A percentile compares a stretch with the other conserved stretches of the same genome.
These are phyloP conservation scores for Pezicula neosporulosa DNA, from an alignment of 2,329 filamentous ascomycete species.

Conservation along the genomic window DNA sequence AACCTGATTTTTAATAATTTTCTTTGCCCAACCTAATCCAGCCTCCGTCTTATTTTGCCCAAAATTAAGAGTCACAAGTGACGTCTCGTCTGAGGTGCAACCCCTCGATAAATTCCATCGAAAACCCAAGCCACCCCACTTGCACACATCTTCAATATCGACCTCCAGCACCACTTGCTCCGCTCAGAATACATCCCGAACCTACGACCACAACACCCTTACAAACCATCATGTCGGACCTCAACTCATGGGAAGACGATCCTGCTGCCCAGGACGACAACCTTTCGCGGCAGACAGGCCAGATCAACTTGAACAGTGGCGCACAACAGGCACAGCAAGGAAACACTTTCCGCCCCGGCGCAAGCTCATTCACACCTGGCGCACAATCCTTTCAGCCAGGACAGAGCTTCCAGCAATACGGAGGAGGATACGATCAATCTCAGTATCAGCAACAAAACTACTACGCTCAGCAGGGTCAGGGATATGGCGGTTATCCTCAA, in stretches of 20 bases:
- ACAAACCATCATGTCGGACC: conserved; percentile 67
- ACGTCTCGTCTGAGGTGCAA: neutral
- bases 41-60: too few relatives aligned
- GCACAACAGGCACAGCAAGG: conserved; percentile 37
- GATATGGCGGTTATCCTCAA: conserved; percentile 52
- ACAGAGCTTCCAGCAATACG: conserved; percentile 59
- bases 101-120: conserved; percentile 18
- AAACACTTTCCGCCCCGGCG: conserved; percentile 61
- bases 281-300: conserved; percentile 73
- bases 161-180: neutral
- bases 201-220: neutral
- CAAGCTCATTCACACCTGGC: conserved; percentile 69
- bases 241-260: conserved; percentile 94
- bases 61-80: too few relatives aligned
- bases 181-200: neutral
- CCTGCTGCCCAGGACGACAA: conserved; percentile 71
- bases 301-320: conserved; percentile 67
- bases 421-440: conserved; percentile 49
- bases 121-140: neutral
- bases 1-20: too few relatives aligned
- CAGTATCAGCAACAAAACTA: conserved; percentile 52
- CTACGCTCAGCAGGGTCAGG: conserved; percentile 48
- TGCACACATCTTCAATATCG: conserved; percentile 6
- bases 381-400: conserved; percentile 70
- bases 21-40: too few relatives aligned